phyloP scores from a whole-genome alignment of 2,329 filamentous ascomycete species.

The Aspergillus alliaceus region DNA sequence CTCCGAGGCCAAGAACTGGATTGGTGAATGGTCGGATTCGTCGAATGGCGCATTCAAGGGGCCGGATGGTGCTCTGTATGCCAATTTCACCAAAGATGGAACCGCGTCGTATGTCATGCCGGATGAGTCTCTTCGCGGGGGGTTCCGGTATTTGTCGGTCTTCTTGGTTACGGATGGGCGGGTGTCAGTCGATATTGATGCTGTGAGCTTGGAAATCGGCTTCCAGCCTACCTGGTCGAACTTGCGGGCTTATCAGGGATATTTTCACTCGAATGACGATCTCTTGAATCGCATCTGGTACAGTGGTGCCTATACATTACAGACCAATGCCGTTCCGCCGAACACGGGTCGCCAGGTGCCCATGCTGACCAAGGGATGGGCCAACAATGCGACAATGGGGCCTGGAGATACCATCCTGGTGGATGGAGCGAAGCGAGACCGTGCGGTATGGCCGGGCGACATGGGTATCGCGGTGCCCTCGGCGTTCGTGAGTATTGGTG shows the following conservation, averaged over 20 bases:
- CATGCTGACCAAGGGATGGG: conserved; percentile 34
- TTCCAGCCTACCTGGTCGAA: conserved; percentile 56
- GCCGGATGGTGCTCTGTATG: conserved; percentile 44
- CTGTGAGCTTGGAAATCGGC: conserved; percentile 45
- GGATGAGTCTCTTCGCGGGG: conserved; percentile 41
- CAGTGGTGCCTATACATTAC: conserved; percentile 55
- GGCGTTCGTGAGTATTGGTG: conserved; percentile 44
- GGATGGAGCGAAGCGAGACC: conserved; percentile 46
- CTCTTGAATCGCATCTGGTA: conserved; percentile 60
- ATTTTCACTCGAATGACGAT: conserved; percentile 53
- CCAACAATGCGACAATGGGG: conserved; percentile 42
- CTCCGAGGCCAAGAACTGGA: conserved; percentile 50
- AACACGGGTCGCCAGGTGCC: conserved; percentile 38
- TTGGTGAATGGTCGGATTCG: conserved; percentile 48
- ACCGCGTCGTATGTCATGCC: conserved; percentile 41
- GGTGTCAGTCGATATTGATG: conserved; percentile 36
- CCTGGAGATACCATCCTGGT: conserved; percentile 45
- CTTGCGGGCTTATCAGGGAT: conserved; percentile 53
- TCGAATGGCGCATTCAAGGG: conserved; percentile 49
- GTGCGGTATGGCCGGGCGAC: conserved; percentile 49
- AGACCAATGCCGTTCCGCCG: conserved; percentile 44
- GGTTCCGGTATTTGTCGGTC: conserved; percentile 46
- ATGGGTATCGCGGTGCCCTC: conserved; percentile 53
- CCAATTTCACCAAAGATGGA: conserved; percentile 34
- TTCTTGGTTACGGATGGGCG: conserved; percentile 36